phyloP scores from a whole-genome alignment of 108 stramenopile species.

The Aurantiochytrium sp. region DNA sequence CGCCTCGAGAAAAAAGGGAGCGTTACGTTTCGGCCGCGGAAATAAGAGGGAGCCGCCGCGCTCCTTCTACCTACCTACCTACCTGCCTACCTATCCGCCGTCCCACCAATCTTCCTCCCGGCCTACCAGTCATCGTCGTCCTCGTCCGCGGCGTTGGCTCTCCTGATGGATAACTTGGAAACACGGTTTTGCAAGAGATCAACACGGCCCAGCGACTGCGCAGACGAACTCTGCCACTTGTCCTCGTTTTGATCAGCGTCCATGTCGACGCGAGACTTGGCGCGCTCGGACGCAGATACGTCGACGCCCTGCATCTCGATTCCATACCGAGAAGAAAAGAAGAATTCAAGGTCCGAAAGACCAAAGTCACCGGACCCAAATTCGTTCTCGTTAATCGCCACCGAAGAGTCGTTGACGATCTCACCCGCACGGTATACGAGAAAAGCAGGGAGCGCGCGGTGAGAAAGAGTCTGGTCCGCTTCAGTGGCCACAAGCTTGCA shows the following conservation, averaged over 20 bases:
- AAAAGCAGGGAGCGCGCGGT: not conserved
- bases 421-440: not conserved
- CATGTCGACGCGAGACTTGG: not conserved
- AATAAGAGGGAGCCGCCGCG: too few relatives aligned
- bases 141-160: not conserved
- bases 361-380: not conserved
- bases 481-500: not conserved
- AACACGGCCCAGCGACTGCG: not conserved
- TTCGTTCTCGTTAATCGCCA: not conserved
- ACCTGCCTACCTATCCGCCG: too few relatives aligned
- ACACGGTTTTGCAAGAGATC: not conserved
- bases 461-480: not conserved
- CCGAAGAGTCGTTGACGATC: not conserved
- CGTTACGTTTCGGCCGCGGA: too few relatives aligned
- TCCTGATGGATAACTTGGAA: not conserved
- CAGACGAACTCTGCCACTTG: not conserved
- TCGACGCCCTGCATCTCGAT: constrained; percentile 7
- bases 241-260: not conserved
- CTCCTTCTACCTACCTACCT: too few relatives aligned
- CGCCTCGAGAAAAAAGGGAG: too few relatives aligned
- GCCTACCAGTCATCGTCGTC: not conserved
- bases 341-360: not conserved
- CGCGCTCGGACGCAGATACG: not conserved
- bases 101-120: not conserved
- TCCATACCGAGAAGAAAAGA: not conserved